Percentiles rank a stretch among this genome's conserved stretches.
Evolutionary conservation across 768 basidiomycete genomes (phyloP).

Genomic region (Chalciporus piperatus): DNA sequence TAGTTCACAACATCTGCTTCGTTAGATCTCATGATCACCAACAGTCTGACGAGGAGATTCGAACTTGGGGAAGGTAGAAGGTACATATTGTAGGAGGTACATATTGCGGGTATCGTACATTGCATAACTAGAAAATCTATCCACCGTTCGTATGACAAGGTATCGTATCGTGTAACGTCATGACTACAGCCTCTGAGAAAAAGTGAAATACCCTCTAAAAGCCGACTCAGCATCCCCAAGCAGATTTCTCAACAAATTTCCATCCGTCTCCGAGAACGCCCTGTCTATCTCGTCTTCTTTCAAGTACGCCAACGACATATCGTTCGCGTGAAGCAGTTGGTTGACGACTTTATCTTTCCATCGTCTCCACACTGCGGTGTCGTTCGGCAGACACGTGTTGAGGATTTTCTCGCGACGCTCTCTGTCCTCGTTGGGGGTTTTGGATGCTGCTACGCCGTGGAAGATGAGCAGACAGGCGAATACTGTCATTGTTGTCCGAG

Average conservation of each 20-base stretch:
- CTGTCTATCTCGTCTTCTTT: neutral
- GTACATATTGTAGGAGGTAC: too few relatives aligned
- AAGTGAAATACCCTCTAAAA: slow-evolving; percentile 8
- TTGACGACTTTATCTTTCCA: slow-evolving; percentile 23
- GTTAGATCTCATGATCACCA: too few relatives aligned
- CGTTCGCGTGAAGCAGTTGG: slow-evolving; percentile 9
- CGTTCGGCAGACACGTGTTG: slow-evolving; percentile 16
- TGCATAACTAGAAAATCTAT: too few relatives aligned
- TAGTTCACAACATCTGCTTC: too few relatives aligned
- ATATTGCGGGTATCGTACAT: too few relatives aligned
- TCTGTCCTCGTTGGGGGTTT: neutral
- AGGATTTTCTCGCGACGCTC: slow-evolving; percentile 9
- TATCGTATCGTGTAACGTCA: too few relatives aligned
- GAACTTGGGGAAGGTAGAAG: too few relatives aligned
- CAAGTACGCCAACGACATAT: neutral
- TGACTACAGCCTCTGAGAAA: neutral
- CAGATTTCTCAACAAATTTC: slow-evolving; percentile 1
- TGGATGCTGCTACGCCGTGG: slow-evolving; percentile 2
- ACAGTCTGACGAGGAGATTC: too few relatives aligned
- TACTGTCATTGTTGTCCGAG: slow-evolving; percentile 22
- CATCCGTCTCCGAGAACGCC: neutral
- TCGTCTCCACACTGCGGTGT: slow-evolving; percentile 21
- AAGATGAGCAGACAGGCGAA: slow-evolving; percentile 26
- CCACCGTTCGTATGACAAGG: neutral
- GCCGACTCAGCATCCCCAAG: slow-evolving; percentile 20